These are phyloP conservation scores for Camelina laxa DNA, from an alignment of 345 rosid genomes.

Conservation along the genomic window DNA sequence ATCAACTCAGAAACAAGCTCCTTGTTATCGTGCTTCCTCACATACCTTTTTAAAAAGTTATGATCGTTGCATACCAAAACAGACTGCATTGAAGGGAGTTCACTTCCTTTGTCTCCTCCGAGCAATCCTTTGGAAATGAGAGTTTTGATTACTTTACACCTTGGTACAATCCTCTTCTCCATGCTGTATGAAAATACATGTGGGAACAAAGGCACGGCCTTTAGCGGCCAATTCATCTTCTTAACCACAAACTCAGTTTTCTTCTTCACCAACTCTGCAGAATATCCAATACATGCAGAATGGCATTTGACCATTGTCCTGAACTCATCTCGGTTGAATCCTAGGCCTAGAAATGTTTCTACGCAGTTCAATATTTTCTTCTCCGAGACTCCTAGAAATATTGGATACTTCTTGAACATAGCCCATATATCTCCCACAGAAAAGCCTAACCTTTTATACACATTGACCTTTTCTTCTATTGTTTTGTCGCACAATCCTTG, in stretches of 20 bases:
- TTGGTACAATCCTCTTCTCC: no score
- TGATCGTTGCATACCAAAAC: not conserved
- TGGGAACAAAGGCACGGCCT: no score
- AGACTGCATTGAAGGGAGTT: not conserved
- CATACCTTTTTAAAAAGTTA: not conserved
- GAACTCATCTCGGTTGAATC: no score
- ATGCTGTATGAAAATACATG: no score
- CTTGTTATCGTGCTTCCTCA: not conserved
- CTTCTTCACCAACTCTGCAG: no score
- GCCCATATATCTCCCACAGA: constrained; percentile 19
- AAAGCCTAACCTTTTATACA: constrained; percentile 38
- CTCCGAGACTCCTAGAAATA: constrained; percentile 6
- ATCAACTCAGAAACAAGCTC: not conserved
- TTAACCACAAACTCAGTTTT: no score
- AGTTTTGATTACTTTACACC: no score
- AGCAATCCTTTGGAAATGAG: no score
- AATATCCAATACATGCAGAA: no score
- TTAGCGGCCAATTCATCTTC: no score
- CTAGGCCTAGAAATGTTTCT: no score
- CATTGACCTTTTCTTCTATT: not conserved
- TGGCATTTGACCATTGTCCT: no score
- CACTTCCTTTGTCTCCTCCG: not conserved
- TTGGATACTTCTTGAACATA: constrained; percentile 37
- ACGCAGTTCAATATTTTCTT: not conserved
- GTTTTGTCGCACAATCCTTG: not conserved